phyloP scores from a whole-genome alignment of 441 rosid species.

The Gossypium aridum region DNA sequence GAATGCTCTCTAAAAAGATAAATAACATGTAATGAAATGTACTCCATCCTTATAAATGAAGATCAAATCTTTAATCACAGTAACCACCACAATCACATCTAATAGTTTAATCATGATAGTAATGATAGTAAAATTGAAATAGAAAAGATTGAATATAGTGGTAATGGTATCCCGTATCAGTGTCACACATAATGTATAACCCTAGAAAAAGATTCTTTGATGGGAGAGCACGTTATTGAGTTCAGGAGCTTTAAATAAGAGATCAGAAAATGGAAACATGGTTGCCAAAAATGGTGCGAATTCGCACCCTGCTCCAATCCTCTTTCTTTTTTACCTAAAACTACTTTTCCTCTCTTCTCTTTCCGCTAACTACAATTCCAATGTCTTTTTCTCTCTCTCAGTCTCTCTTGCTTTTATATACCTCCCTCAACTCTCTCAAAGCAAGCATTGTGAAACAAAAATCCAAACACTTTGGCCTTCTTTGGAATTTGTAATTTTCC shows the following conservation, averaged over 20 bases:
- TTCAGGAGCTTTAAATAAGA: not conserved
- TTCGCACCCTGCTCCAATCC: slow-evolving; percentile 35
- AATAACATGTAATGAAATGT: no score
- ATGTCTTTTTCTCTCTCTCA: slow-evolving; percentile 27
- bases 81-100: no score
- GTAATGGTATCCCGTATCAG: no score
- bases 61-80: no score
- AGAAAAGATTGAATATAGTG: no score
- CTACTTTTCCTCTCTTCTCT: slow-evolving; percentile 25
- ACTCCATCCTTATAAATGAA: no score
- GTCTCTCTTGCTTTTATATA: not conserved
- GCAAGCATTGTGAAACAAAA: not conserved
- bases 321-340: slow-evolving; percentile 34
- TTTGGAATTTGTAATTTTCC: slow-evolving; percentile 48
- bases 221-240: not conserved
- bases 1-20: no score
- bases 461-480: slow-evolving; percentile 20
- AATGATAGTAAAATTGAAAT: no score
- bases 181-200: not conserved
- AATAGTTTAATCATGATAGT: no score
- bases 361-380: slow-evolving; percentile 34
- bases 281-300: slow-evolving; percentile 30
- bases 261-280: slow-evolving; percentile 1
- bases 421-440: not conserved
- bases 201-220: not conserved